A percentile compares a stretch with the other conserved stretches of the same genome.
These are phyloP conservation scores for Ogataea hybrid DNA, from an alignment of 1,139 yeast genomes.

Conservation along the genomic window DNA sequence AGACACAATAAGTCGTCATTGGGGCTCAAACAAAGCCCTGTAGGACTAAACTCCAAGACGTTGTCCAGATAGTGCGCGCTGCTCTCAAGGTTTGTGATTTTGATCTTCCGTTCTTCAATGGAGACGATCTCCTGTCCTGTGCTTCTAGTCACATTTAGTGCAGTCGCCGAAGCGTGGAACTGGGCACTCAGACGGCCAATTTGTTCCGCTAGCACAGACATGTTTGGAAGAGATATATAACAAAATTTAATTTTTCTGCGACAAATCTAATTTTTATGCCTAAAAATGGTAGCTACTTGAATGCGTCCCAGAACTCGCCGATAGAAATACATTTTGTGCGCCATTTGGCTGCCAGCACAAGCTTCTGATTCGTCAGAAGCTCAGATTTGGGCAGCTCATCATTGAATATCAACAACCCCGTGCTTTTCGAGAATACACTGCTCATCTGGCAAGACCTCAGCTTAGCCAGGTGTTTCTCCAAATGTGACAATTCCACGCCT, in stretches of 20 bases:
- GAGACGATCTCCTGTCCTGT: conserved; percentile 29
- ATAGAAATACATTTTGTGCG: conserved; percentile 16
- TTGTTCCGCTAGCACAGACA: conserved; percentile 8
- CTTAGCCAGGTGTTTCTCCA: too few relatives aligned
- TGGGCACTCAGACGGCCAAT: conserved; percentile 8
- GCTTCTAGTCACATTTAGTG: conserved; percentile 25
- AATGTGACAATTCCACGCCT: too few relatives aligned
- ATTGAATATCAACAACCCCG: too few relatives aligned
- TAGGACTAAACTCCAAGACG: conserved; percentile 23
- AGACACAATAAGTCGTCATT: conserved; percentile 27
- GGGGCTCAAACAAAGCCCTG: conserved; percentile 21
- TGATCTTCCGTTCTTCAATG: conserved; percentile 18
- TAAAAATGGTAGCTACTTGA: neutral
- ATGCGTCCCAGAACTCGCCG: conserved; percentile 16
- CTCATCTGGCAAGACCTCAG: too few relatives aligned
- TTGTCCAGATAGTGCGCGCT: conserved; percentile 9
- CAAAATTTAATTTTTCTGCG: neutral
- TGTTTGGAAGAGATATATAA: neutral
- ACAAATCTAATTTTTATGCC: too few relatives aligned
- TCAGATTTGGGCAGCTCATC: too few relatives aligned
- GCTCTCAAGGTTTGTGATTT: conserved; percentile 17
- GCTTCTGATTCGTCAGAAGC: conserved; percentile 20
- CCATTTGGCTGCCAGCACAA: conserved; percentile 27
- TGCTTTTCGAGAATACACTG: too few relatives aligned
- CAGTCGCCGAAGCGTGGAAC: conserved; percentile 12